Conservation (phyloP, 306 rosid species). For the Cucurbita maxima region DNA sequence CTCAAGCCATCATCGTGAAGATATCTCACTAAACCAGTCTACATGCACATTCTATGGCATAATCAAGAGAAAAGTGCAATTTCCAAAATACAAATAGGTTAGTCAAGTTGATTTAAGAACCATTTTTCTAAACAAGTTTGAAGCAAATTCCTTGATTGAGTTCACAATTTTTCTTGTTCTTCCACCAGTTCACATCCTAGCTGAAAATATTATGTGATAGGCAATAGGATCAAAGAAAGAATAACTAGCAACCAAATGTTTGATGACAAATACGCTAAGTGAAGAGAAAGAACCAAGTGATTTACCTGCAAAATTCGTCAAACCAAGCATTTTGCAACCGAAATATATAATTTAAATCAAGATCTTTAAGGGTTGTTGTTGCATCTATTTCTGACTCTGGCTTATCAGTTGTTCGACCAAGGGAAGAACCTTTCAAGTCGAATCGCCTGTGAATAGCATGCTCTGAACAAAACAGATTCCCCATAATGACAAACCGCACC, state of each 20-base stretch:
- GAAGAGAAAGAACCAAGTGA: neutral
- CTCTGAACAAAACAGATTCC: conserved; percentile 75
- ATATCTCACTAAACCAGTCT: no score
- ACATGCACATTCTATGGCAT: no score
- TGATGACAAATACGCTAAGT: neutral
- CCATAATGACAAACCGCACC: conserved; percentile 99
- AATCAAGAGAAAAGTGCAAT: no score
- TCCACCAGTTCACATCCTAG: neutral
- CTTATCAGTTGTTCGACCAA: conserved; percentile 69
- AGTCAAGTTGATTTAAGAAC: neutral
- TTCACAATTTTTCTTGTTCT: neutral
- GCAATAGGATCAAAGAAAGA: neutral
- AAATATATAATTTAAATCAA: conserved; percentile 71
- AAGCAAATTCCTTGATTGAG: neutral
- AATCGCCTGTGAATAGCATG: conserved; percentile 63
- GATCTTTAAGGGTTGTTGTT: conserved; percentile 88
- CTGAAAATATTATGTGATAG: neutral
- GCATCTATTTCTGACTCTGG: conserved; percentile 64
- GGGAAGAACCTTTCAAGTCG: conserved; percentile 89
- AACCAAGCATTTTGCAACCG: conserved; percentile 74
- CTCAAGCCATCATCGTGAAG: no score
- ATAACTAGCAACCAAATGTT: neutral
- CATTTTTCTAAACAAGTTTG: neutral
- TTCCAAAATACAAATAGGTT: no score
- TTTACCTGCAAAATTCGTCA: conserved; percentile 73